Base-by-base conservation (phyloP, 768 basidiomycete genomes). In the Calocybe gangraenosa region DNA sequence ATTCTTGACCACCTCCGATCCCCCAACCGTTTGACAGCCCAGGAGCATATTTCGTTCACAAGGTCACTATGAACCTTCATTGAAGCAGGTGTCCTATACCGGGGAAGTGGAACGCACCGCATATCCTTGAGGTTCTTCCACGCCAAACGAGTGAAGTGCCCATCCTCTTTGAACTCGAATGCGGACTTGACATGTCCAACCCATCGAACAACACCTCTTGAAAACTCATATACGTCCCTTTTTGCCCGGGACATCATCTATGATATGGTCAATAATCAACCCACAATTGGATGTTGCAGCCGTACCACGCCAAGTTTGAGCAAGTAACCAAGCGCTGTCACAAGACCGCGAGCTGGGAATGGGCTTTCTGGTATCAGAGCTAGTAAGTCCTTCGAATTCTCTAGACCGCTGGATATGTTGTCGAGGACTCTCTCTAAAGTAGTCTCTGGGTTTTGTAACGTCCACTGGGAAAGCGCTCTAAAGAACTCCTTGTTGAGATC, bases 301-400 rank as follows among this genome's bases (percentile, higher is more conserved):
- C 40, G 14, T 42, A 50, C 52, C 43, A 25, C 40, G 9, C 52
- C 49, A 33, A 50, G 52, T 28, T 46, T 23, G 3, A 53, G 30
- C 5, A 50, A 39, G n/a, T 42, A 19, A 6, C 31, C 36, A 22
- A 48, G 17, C 17, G 37, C 44, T n/a, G 28, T 36, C 1, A 54
- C 33, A 11, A 51, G 49, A 21, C 44, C 19, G 34, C 36, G 47
- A 9, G 49, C 53, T n/a, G 53, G 53, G 21, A 54, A 54, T 13
- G 47, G 47, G 0, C 18, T 10, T 4, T 49, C 43, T 0, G 50
- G 48, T 15, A 54, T 44, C 7, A 49, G 19, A 5, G 34, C 42
- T 3, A 47, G 1, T 11, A 51, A 17, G 13, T 40, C 33, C 19
- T 44, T 35, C 9, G 36, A 22, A 15, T 44, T 25, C 20, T 51